These are phyloP conservation scores for Nemania sp. DNA, from an alignment of 2,329 filamentous ascomycete genomes.

Conservation along the genomic window DNA sequence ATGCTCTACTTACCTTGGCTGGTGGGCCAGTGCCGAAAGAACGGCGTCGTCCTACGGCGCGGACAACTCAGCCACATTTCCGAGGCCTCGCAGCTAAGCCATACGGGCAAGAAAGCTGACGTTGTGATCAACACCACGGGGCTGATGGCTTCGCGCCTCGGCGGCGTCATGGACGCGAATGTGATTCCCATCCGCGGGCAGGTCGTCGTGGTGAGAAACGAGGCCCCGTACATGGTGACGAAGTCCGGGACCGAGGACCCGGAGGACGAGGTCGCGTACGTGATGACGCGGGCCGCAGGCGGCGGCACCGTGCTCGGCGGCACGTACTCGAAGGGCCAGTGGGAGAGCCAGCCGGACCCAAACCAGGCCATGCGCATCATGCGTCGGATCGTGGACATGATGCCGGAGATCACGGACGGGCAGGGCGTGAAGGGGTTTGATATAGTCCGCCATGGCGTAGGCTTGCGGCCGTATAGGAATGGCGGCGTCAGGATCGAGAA, in stretches of 20 bases:
- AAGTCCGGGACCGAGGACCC: conserved; percentile 75
- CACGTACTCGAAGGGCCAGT: conserved; percentile 76
- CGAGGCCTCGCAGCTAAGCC: conserved; percentile 66
- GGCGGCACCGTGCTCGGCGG: conserved; percentile 88
- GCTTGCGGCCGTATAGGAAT: conserved; percentile 73
- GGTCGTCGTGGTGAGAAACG: conserved; percentile 80
- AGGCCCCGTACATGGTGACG: conserved; percentile 69
- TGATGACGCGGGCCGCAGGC: conserved; percentile 78
- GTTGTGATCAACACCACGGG: conserved; percentile 86
- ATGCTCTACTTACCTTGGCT: conserved; percentile 87
- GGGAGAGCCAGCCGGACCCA: conserved; percentile 78
- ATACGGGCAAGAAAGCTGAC: conserved; percentile 60
- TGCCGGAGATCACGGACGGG: conserved; percentile 65
- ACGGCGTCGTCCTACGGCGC: conserved; percentile 70
- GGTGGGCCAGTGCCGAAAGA: conserved; percentile 74
- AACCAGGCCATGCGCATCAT: conserved; percentile 83
- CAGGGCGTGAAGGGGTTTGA: conserved; percentile 73
- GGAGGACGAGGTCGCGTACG: conserved; percentile 72
- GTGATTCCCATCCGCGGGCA: conserved; percentile 82
- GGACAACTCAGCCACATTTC: conserved; percentile 68
- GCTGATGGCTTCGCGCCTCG: conserved; percentile 72
- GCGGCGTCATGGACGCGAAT: conserved; percentile 75
- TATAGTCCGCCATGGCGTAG: conserved; percentile 80
- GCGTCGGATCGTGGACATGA: conserved; percentile 69
- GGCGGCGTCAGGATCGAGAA: conserved; percentile 77